Percentiles rank a stretch among this genome's conserved stretches.
These are phyloP conservation scores for Pythium aristosporum DNA, from an alignment of 352 stramenopile genomes.

Conservation along the genomic window DNA sequence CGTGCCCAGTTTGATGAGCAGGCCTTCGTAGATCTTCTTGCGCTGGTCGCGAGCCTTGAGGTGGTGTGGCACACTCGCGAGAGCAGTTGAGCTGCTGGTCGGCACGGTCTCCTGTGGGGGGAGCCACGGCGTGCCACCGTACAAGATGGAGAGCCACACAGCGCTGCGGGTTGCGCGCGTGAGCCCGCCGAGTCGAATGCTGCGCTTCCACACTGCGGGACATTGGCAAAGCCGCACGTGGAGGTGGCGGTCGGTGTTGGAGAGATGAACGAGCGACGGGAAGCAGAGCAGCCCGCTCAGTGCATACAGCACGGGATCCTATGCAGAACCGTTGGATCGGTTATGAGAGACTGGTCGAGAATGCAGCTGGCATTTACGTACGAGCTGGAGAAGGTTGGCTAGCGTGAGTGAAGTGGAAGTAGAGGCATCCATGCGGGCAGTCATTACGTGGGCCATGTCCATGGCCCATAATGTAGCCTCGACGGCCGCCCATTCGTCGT, in stretches of 20 bases:
- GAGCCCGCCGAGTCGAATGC: slow-evolving; percentile 56
- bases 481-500: slow-evolving; percentile 48
- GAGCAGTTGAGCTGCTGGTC: neutral
- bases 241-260: slow-evolving; percentile 42
- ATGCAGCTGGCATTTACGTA: neutral
- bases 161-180: slow-evolving; percentile 42
- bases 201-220: slow-evolving; percentile 73
- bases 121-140: slow-evolving; percentile 53
- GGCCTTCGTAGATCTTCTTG: slow-evolving; percentile 60
- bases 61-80: slow-evolving; percentile 33
- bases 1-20: slow-evolving; percentile 55
- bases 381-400: slow-evolving; percentile 1
- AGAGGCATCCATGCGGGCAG: neutral
- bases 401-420: neutral
- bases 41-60: slow-evolving; percentile 39
- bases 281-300: slow-evolving; percentile 17
- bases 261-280: slow-evolving; percentile 24
- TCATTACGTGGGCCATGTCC: slow-evolving; percentile 23
- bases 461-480: slow-evolving; percentile 64
- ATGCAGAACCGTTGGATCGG: neutral
- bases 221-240: slow-evolving; percentile 40
- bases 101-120: slow-evolving; percentile 24
- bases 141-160: slow-evolving; percentile 68
- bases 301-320: slow-evolving; percentile 11
- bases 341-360: neutral